These are phyloP conservation scores for Meredithiella fracta DNA, from an alignment of 2,329 filamentous ascomycete genomes.

Conservation along the genomic window DNA sequence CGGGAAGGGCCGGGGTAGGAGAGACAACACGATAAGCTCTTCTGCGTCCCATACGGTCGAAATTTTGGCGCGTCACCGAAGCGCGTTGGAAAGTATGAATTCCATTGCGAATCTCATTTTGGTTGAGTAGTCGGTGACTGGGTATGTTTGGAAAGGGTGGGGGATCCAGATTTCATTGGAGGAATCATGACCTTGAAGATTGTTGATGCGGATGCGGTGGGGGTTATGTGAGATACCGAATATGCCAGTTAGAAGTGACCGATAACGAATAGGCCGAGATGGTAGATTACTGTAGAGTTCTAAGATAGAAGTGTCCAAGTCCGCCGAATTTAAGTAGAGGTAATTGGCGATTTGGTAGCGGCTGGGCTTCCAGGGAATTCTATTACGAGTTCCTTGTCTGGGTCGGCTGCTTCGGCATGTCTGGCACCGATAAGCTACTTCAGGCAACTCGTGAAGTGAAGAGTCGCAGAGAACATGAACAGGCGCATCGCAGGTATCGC, in stretches of 20 bases:
- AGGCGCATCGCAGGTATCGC: background rate
- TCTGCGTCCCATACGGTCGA: no score
- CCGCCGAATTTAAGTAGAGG: background rate
- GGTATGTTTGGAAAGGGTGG: background rate
- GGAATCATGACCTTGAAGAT: background rate
- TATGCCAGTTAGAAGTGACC: background rate
- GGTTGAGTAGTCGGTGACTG: background rate
- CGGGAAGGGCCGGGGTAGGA: background rate
- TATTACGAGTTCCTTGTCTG: background rate
- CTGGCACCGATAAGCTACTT: background rate
- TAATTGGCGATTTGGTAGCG: slow-evolving; percentile 1
- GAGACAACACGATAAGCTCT: no score
- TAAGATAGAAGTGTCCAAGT: background rate
- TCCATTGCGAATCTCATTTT: background rate
- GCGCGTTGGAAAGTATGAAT: background rate
- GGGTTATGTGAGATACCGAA: slow-evolving; percentile 2
- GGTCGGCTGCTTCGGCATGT: background rate
- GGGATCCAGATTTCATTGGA: background rate
- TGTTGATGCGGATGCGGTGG: background rate
- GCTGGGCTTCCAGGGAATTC: background rate
- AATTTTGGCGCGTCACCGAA: no score
- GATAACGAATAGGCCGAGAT: background rate
- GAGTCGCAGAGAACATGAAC: background rate
- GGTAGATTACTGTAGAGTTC: background rate
- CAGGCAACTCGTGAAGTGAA: background rate